These are phyloP conservation scores for Aureobasidium melanogenum DNA, from an alignment of 2,329 filamentous ascomycete genomes.

Conservation along the genomic window DNA sequence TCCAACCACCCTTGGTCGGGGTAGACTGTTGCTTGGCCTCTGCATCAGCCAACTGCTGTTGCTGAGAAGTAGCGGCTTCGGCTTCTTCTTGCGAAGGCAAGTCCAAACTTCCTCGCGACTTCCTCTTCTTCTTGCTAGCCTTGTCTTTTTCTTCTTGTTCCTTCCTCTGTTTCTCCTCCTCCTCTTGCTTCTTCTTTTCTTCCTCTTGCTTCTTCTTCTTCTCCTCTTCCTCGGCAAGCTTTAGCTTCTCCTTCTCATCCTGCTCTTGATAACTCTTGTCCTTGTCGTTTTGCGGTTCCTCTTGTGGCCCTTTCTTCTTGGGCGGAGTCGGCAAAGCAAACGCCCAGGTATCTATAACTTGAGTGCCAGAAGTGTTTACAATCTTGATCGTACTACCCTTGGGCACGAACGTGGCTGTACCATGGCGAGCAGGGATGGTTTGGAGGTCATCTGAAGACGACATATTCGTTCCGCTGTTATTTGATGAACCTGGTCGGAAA, in stretches of 20 bases:
- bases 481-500: background rate
- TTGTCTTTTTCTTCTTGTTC: constrained; percentile 16
- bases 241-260: constrained; percentile 26
- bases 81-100: constrained; percentile 15
- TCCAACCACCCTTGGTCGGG: constrained; percentile 12
- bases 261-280: constrained; percentile 17
- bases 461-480: background rate
- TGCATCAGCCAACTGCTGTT: background rate
- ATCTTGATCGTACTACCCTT: constrained; percentile 41
- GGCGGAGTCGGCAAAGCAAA: constrained; percentile 40
- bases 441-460: constrained; percentile 21
- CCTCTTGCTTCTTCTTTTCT: background rate
- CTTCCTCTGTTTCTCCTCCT: constrained; percentile 7
- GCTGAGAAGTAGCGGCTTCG: background rate
- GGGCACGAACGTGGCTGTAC: constrained; percentile 42
- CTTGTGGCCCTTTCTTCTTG: constrained; percentile 24
- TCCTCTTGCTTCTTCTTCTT: constrained; percentile 17
- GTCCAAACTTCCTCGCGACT: constrained; percentile 12
- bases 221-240: constrained; percentile 17
- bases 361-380: constrained; percentile 42
- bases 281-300: constrained; percentile 16
- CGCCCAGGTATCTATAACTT: constrained; percentile 42
- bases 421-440: constrained; percentile 41
- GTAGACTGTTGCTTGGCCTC: constrained; percentile 3
- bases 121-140: constrained; percentile 1